A percentile compares a stretch with the other conserved stretches of the same genome.
phyloP scores from a whole-genome alignment of 306 rosid genomes.

The Lathyrus tuberosus region DNA sequence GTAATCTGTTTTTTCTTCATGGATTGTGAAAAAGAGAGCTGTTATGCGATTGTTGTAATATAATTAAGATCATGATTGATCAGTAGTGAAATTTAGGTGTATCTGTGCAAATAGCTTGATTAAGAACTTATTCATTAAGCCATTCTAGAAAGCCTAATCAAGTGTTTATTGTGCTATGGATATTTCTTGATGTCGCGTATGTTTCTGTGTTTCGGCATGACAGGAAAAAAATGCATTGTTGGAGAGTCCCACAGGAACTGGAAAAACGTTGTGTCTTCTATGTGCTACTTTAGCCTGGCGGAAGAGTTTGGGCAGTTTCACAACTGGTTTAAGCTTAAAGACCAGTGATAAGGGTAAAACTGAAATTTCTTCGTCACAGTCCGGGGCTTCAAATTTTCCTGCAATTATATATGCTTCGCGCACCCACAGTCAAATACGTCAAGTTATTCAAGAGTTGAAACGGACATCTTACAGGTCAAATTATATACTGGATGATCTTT shows the following conservation, averaged over 20 bases:
- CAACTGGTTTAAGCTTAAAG: constrained; percentile 54
- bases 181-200: constrained; percentile 14
- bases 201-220: constrained; percentile 21
- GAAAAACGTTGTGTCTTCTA: constrained; percentile 92
- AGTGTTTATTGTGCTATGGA: background rate
- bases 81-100: background rate
- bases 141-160: background rate
- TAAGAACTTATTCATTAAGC: background rate
- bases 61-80: background rate
- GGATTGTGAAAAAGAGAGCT: no score
- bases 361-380: constrained; percentile 49
- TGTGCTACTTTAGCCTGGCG: constrained; percentile 97
- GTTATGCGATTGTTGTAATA: no score
- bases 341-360: constrained; percentile 45
- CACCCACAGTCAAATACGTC: constrained; percentile 98
- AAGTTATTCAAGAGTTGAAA: constrained; percentile 88
- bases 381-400: constrained; percentile 50
- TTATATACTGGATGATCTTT: constrained; percentile 17
- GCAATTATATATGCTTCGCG: constrained; percentile 83
- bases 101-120: background rate
- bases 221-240: constrained; percentile 83
- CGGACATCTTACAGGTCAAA: constrained; percentile 82
- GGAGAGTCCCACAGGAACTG: constrained; percentile 99
- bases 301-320: constrained; percentile 83
- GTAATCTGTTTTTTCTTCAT: background rate